phyloP scores from a whole-genome alignment of 2,329 filamentous ascomycete genomes.

The Trichoderma asperellum region DNA sequence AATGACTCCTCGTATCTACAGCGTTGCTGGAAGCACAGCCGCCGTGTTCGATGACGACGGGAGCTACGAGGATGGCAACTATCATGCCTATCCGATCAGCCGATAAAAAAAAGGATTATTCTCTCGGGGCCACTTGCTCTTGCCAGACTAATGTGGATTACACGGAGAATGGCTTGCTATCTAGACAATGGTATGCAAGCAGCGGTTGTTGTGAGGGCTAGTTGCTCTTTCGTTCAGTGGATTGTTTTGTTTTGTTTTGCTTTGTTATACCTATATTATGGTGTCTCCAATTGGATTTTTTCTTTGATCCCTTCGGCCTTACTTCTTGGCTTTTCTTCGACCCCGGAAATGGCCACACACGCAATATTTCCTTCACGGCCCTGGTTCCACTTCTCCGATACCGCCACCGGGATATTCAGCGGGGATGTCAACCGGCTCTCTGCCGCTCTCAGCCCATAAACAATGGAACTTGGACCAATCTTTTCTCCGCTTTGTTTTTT shows the following conservation, averaged over 20 bases:
- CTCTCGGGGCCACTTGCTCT: neutral
- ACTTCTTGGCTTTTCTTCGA: neutral
- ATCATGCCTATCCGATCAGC: conserved; percentile 43
- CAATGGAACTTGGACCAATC: conserved; percentile 15
- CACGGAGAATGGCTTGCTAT: neutral
- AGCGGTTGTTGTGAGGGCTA: conserved; percentile 22
- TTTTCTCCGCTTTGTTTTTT: conserved; percentile 7
- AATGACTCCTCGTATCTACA: conserved; percentile 35
- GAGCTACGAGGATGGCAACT: conserved; percentile 43
- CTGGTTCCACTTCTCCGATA: conserved; percentile 26
- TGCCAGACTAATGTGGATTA: neutral
- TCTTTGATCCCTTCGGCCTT: neutral
- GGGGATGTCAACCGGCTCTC: neutral
- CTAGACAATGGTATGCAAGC: neutral
- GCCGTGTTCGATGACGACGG: conserved; percentile 33
- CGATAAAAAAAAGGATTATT: conserved; percentile 34
- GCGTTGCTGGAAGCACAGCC: conserved; percentile 32
- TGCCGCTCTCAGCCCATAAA: conserved; percentile 4
- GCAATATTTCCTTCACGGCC: neutral
- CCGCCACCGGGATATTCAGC: conserved; percentile 9
- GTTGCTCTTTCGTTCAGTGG: conserved; percentile 19
- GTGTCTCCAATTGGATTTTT: neutral
- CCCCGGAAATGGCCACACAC: neutral
- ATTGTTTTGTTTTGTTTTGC: conserved; percentile 6
- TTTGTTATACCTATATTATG: neutral